Conservation (phyloP, 2,329 filamentous ascomycete species). For the Acrodontium crateriforme region DNA sequence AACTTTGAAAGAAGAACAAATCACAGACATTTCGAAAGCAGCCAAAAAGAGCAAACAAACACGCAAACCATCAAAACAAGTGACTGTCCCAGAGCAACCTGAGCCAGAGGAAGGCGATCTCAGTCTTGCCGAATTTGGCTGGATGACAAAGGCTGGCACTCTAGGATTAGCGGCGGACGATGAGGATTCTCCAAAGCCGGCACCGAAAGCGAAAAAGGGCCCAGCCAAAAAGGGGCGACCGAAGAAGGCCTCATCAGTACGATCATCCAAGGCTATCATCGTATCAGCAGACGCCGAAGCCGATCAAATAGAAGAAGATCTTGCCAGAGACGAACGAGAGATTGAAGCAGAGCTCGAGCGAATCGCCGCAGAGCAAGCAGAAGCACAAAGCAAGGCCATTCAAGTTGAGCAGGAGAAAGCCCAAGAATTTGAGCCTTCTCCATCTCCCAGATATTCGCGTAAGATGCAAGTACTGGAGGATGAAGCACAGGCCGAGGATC, state of each 20-base stretch:
- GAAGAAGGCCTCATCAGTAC: slow-evolving; percentile 15
- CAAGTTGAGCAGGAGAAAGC: slow-evolving; percentile 15
- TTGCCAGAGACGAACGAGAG: slow-evolving; percentile 16
- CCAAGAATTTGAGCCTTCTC: slow-evolving; percentile 25
- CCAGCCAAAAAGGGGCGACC: slow-evolving; percentile 11
- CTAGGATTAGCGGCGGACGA: too few species aligned
- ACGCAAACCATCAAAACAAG: too few species aligned
- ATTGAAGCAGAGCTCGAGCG: slow-evolving; percentile 20
- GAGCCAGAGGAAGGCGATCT: slow-evolving; percentile 1
- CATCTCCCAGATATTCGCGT: slow-evolving; percentile 11
- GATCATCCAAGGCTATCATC: slow-evolving; percentile 12
- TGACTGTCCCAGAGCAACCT: too few species aligned
- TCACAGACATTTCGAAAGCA: too few species aligned
- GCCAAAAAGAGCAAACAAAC: too few species aligned
- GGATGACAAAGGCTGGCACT: too few species aligned
- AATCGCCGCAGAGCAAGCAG: slow-evolving; percentile 16
- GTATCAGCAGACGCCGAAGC: slow-evolving; percentile 6
- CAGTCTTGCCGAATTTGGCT: too few species aligned
- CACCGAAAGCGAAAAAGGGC: slow-evolving; percentile 13
- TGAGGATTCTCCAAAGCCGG: too few species aligned
- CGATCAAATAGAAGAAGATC: slow-evolving; percentile 5
- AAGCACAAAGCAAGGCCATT: slow-evolving; percentile 10
- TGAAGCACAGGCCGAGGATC: slow-evolving; percentile 9
- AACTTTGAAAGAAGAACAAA: slow-evolving; percentile 17
- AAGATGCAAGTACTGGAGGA: slow-evolving; percentile 11